A percentile compares a stretch with the other conserved stretches of the same genome.
These are phyloP conservation scores for Talaromyces amestolkiae DNA, from an alignment of 2,329 filamentous ascomycete genomes.

Conservation along the genomic window DNA sequence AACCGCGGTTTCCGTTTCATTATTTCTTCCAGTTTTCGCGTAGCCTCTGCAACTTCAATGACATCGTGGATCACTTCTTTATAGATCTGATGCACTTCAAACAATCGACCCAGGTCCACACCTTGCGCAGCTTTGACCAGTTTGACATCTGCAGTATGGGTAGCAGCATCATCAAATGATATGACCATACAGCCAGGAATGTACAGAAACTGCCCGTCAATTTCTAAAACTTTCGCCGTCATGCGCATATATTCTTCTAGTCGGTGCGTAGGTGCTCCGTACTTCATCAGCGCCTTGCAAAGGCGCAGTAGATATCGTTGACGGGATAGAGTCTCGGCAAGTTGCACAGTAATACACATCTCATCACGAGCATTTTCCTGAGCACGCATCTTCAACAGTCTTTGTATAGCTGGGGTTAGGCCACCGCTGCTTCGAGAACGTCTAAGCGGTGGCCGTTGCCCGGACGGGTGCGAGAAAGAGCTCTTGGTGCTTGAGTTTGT, in stretches of 20 bases:
- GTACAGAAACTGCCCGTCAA: conserved; percentile 87
- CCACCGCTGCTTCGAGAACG: conserved; percentile 38
- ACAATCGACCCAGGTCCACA: conserved; percentile 47
- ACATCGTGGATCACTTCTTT: conserved; percentile 51
- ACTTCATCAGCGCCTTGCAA: conserved; percentile 84
- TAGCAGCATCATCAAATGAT: conserved; percentile 66
- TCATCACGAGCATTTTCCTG: conserved; percentile 43
- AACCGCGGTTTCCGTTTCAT: conserved; percentile 58
- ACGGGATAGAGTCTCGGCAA: conserved; percentile 69
- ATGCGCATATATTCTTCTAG: conserved; percentile 89
- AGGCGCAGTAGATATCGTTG: conserved; percentile 84
- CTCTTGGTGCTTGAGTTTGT: conserved; percentile 26
- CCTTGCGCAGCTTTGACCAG: conserved; percentile 45
- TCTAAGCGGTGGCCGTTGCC: conserved; percentile 30
- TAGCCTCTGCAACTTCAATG: conserved; percentile 49
- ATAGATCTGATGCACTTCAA: conserved; percentile 49
- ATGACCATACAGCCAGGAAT: conserved; percentile 94
- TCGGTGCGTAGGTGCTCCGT: conserved; percentile 87
- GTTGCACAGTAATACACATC: conserved; percentile 60
- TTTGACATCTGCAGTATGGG: conserved; percentile 50
- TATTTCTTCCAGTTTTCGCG: conserved; percentile 52
- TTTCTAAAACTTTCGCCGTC: conserved; percentile 82
- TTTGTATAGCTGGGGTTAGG: conserved; percentile 30
- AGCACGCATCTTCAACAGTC: not conserved
- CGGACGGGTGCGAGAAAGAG: conserved; percentile 31